These are phyloP conservation scores for Gardenia jasminoides DNA, from an alignment of 257 asterid genomes.

Conservation along the genomic window DNA sequence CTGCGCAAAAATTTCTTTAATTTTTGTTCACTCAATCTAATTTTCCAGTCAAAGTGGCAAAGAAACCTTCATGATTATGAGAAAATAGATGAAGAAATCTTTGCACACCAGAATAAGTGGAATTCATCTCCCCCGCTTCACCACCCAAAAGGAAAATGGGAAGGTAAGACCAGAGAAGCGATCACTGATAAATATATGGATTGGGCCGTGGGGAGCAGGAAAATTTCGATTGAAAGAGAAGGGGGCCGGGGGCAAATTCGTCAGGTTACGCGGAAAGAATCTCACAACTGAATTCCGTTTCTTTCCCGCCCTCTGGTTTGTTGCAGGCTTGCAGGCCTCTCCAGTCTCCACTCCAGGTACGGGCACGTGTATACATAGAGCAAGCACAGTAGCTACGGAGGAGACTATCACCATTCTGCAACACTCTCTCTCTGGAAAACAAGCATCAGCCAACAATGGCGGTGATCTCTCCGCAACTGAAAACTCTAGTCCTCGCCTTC, in stretches of 20 bases:
- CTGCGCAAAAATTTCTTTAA: no score
- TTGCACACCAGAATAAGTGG: no score
- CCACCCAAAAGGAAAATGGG: no score
- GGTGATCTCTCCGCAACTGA: conserved; percentile 34
- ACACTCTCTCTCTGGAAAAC: conserved; percentile 3
- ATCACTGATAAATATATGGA: background rate
- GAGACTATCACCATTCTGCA: background rate
- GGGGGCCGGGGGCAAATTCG: background rate
- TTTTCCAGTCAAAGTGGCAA: no score
- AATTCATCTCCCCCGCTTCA: no score
- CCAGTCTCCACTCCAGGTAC: no score
- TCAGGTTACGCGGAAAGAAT: background rate
- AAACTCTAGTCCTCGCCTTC: conserved; percentile 39
- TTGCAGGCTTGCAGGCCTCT: background rate
- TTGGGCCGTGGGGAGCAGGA: no score
- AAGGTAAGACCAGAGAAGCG: no score
- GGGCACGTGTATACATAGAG: background rate
- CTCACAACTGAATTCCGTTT: conserved; percentile 21
- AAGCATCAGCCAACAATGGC: conserved; percentile 37
- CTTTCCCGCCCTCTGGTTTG: conserved; percentile 31
- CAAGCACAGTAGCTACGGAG: no score
- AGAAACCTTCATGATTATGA: no score
- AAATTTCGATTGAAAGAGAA: background rate
- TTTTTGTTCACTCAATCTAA: no score
- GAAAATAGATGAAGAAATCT: no score